These are phyloP conservation scores for Paecilomyces fulvus DNA, from an alignment of 2,329 filamentous ascomycete genomes.

Conservation along the genomic window DNA sequence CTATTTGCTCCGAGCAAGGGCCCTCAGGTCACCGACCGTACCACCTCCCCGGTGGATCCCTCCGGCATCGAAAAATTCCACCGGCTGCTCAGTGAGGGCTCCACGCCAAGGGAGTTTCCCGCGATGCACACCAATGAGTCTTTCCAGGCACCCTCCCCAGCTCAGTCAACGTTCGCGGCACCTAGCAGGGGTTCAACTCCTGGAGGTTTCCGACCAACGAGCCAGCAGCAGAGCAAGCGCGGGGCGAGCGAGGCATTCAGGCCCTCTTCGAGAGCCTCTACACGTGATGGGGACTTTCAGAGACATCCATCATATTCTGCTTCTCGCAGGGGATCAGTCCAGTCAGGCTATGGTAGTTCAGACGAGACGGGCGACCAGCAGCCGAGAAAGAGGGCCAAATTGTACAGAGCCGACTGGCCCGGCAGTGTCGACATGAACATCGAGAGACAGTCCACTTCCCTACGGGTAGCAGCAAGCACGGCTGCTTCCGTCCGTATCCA, in stretches of 20 bases:
- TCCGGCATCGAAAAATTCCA: conserved; percentile 38
- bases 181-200: conserved; percentile 32
- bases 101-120: conserved; percentile 34
- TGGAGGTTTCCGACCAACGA: conserved; percentile 15
- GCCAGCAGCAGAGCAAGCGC: conserved; percentile 19
- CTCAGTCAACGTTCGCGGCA: conserved; percentile 26
- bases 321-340: conserved; percentile 28
- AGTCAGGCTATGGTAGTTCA: conserved; percentile 61
- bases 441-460: conserved; percentile 64
- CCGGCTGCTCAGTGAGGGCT: conserved; percentile 35
- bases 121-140: conserved; percentile 19
- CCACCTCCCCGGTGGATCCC: conserved; percentile 29
- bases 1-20: conserved; percentile 20
- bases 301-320: conserved; percentile 12
- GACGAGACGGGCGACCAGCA: conserved; percentile 56
- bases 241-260: conserved; percentile 42
- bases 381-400: conserved; percentile 70
- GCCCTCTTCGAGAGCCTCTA: conserved; percentile 54
- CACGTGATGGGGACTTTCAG: conserved; percentile 29
- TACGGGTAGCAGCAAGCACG: conserved; percentile 84
- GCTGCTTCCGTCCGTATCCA: conserved; percentile 80
- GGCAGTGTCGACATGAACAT: conserved; percentile 59
- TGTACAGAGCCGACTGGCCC: conserved; percentile 64
- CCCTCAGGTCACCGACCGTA: conserved; percentile 16
- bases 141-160: conserved; percentile 29